phyloP scores from a whole-genome alignment of 495 filamentous ascomycete species.

The Hypoxylon perforatum region DNA sequence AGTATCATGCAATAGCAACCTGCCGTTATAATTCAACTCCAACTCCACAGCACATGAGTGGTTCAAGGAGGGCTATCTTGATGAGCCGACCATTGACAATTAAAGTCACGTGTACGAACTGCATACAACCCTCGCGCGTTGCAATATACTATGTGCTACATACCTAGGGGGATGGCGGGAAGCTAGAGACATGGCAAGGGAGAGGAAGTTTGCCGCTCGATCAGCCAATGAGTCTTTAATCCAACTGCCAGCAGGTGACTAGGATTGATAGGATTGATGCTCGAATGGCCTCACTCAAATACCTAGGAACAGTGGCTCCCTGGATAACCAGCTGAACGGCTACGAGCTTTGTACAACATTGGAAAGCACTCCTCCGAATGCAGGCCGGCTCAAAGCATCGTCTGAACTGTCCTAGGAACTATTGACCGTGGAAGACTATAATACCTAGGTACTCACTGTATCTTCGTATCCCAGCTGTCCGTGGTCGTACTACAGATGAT shows the following conservation, averaged over 20 bases:
- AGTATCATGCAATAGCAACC: slow-evolving; percentile 34
- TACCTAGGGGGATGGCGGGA: slow-evolving; percentile 12
- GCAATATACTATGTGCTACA: slow-evolving; percentile 30
- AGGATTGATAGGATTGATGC: background rate
- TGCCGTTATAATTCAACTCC: slow-evolving; percentile 29
- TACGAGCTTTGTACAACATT: slow-evolving; percentile 42
- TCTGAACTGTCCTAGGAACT: slow-evolving; percentile 25
- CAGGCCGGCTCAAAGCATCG: slow-evolving; percentile 37
- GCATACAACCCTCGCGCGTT: slow-evolving; percentile 40
- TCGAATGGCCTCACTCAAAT: slow-evolving; percentile 11
- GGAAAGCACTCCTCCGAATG: slow-evolving; percentile 42
- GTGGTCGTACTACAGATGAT: slow-evolving; percentile 36
- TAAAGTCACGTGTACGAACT: slow-evolving; percentile 36
- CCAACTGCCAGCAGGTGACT: slow-evolving; percentile 17
- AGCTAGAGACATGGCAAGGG: background rate
- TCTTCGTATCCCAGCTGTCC: slow-evolving; percentile 21
- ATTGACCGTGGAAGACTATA: slow-evolving; percentile 11
- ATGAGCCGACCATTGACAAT: slow-evolving; percentile 23
- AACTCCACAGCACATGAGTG: slow-evolving; percentile 33
- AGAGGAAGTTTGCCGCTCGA: slow-evolving; percentile 19
- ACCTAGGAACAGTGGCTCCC: slow-evolving; percentile 3
- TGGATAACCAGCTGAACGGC: slow-evolving; percentile 39
- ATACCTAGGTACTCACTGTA: slow-evolving; percentile 13
- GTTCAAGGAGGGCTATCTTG: slow-evolving; percentile 9
- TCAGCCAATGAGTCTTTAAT: slow-evolving; percentile 18